Base-by-base conservation (phyloP, 2,329 filamentous ascomycete genomes). In the Pseudocercospora macadamiae region DNA sequence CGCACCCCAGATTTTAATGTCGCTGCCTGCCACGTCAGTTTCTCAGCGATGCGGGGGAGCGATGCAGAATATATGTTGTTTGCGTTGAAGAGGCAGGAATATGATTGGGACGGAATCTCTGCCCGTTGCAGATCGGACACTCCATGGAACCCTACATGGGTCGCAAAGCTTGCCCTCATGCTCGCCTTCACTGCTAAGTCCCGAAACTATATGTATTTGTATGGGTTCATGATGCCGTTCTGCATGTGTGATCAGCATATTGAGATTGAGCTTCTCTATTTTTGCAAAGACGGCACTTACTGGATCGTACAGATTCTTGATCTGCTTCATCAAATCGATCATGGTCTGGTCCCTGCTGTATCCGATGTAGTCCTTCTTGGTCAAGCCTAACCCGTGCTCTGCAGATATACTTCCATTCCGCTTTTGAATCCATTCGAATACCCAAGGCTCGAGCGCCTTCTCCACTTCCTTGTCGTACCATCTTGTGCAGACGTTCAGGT, bases 181-280 rank as follows among this genome's bases (percentile, higher is more conserved):
- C n/a, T n/a, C n/a, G n/a, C n/a, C n/a, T n/a, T n/a, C n/a, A n/a
- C n/a, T n/a, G n/a, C n/a, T n/a, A n/a, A n/a, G n/a, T n/a, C n/a
- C n/a, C n/a, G n/a, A n/a, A n/a, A n/a, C 58, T 74, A 81, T 67
- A 97, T 89, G 75, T 97, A 97, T 79, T 97, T 97, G 82, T 97
- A 97, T 0, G 93, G 93, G 78, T 97, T 97, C 91, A 97, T 96
- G 76, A 97, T 97, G 48, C 92, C 93, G 68, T 96, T 96, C 91
- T 96, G 67, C 28, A 36, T 32, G 16, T 0, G 4, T 26, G 18
- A 58, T 75, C 56, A 52, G 51, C 19, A 49, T 19, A 14, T 37
- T 23, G 7, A 30, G 14, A 14, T 37, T 23, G 7, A 30, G 14
- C 18, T 14, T 23, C 19, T n/a, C 32, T 25, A 1, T 2, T 10